Percentiles rank a stretch among this genome's conserved stretches.
Evolutionary conservation across 148 eudicot species (phyloP).

Genomic region (Vaccinium vitisidaea): DNA sequence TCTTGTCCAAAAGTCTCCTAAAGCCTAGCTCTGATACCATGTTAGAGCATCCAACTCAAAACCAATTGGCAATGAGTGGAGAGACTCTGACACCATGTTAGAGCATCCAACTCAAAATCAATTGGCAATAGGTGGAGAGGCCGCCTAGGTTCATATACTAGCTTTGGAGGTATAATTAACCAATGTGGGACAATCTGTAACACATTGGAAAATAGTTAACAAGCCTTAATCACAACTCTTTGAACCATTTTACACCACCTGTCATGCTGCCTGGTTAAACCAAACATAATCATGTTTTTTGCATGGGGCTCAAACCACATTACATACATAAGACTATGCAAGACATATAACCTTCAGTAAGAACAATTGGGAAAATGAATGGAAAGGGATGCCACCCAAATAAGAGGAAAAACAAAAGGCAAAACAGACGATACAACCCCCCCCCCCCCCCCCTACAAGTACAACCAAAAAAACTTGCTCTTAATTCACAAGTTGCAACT

Average conservation of each 20-base stretch:
- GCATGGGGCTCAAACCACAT: slow-evolving; percentile 4
- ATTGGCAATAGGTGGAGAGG: too few relatives aligned
- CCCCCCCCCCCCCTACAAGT: not conserved
- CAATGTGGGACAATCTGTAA: too few relatives aligned
- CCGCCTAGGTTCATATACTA: too few relatives aligned
- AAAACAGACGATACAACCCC: not conserved
- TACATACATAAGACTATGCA: not conserved
- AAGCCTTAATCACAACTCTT: not conserved
- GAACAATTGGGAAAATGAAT: not conserved
- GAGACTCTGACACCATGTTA: too few relatives aligned
- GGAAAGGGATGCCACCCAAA: not conserved
- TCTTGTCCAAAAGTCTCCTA: too few relatives aligned
- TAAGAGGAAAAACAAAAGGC: not conserved
- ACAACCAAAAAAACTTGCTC: not conserved
- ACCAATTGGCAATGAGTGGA: too few relatives aligned
- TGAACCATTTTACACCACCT: not conserved
- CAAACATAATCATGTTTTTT: not conserved
- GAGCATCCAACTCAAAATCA: too few relatives aligned
- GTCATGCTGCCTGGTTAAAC: not conserved
- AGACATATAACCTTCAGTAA: not conserved
- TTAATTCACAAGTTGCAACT: not conserved
- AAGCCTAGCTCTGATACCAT: too few relatives aligned
- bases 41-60: too few relatives aligned
- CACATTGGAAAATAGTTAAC: not conserved
- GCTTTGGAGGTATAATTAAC: too few relatives aligned